Base-by-base conservation (phyloP, 768 basidiomycete species). In the Royoungia palumana region DNA sequence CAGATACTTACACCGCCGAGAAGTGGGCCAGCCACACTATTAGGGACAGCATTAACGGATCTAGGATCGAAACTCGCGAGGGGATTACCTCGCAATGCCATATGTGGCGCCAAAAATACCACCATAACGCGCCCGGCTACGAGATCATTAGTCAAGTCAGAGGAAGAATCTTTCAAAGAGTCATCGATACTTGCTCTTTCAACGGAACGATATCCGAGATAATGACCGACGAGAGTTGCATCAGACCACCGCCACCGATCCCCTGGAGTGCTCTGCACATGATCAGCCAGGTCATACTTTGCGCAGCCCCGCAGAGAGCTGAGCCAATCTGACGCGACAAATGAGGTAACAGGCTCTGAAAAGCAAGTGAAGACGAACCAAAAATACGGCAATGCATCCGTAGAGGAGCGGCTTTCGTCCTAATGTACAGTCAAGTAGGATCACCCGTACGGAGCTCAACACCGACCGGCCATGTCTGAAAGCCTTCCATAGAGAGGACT, bases 131-230 rank as follows among this genome's bases (percentile, higher is more conserved):
- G 87, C 91, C 60, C 90, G 86, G 53, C 83, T 85, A 45, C 47
- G 34, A 21, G 6, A 42, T 19, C 14, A 16, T 50, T 20, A 48
- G 41, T 24, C 16, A 28, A 20, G 12, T 30, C n/a, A 11, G 4
- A 2, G 30, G 25, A 17, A 37, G 2, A 21, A 43, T 40, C 0
- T 5, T 28, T 28, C 27, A 2, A n/a, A n/a, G 35, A 36, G 19
- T 11, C 7, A 24, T 21, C 2, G 13, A 6, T 9, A 63, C 82
- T 40, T 62, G 87, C 87, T 90, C 83, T 70, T 82, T 72, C 36
- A 94, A 70, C 0, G 89, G 80, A 1, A 92, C 86, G 35, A 94
- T 91, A 63, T 94, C 92, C 36, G 85, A 82, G 36, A 91, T 82
- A 1, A 79, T 85, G 59, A 91, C 90, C 45, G 84, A 79, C 1